Percentiles rank a stretch among this genome's conserved stretches.
Evolutionary conservation across 371 early-diverging fungal species (phyloP).

Genomic region (Mucor piriformis): DNA sequence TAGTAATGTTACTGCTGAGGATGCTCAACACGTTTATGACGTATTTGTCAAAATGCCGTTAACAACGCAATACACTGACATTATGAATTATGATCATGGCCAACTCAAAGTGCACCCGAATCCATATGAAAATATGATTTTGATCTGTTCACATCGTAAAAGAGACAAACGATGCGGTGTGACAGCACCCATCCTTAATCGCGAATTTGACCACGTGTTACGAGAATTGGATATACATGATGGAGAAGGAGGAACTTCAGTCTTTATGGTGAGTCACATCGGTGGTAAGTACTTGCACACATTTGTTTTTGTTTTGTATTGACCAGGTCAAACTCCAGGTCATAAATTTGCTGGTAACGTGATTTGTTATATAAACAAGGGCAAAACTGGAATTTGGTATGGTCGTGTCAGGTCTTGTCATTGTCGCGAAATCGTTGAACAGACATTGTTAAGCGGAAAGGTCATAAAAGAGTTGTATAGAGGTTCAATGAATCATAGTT

Average conservation of each 20-base stretch:
- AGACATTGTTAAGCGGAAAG: slow-evolving; percentile 55
- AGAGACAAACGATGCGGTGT: slow-evolving; percentile 85
- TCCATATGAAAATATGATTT: slow-evolving; percentile 55
- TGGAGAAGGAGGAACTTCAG: slow-evolving; percentile 47
- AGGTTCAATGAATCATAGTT: slow-evolving; percentile 61
- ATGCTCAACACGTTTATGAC: slow-evolving; percentile 51
- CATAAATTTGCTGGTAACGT: slow-evolving; percentile 85
- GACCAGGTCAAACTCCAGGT: slow-evolving; percentile 42
- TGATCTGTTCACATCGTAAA: slow-evolving; percentile 80
- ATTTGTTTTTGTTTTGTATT: not conserved
- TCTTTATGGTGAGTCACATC: slow-evolving; percentile 70
- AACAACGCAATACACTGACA: slow-evolving; percentile 22
- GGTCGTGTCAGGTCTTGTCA: slow-evolving; percentile 69
- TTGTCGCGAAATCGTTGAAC: slow-evolving; percentile 58
- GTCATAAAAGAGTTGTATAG: slow-evolving; percentile 68
- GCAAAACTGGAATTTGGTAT: slow-evolving; percentile 66
- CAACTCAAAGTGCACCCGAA: slow-evolving; percentile 42
- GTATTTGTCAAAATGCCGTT: slow-evolving; percentile 48
- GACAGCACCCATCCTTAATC: slow-evolving; percentile 70
- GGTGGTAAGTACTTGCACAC: slow-evolving; percentile 53
- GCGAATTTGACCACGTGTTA: slow-evolving; percentile 66
- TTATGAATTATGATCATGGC: slow-evolving; percentile 12
- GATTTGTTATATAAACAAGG: slow-evolving; percentile 63
- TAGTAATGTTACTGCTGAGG: slow-evolving; percentile 53
- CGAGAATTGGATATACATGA: slow-evolving; percentile 62